Conservation (phyloP, 2,329 filamentous ascomycete species). For the Aspergillus unguis region DNA sequence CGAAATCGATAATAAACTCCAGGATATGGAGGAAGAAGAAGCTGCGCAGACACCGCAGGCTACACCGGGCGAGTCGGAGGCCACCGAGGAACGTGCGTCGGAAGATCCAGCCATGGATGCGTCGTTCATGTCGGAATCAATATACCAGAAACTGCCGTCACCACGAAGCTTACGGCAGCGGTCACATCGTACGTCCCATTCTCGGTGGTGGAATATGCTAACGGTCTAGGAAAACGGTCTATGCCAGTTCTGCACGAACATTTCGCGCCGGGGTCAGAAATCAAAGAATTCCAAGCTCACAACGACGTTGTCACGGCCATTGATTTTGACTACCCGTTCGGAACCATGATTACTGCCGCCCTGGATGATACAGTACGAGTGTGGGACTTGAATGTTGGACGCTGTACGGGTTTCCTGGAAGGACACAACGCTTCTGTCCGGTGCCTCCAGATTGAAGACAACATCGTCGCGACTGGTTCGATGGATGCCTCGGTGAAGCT, state of each 20-base stretch:
- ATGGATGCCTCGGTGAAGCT: slow-evolving; percentile 91
- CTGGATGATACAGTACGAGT: slow-evolving; percentile 92
- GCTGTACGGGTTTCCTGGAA: slow-evolving; percentile 87
- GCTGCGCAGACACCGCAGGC: slow-evolving; percentile 27
- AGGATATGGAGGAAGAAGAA: slow-evolving; percentile 57
- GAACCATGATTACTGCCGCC: slow-evolving; percentile 86
- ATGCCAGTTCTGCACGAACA: slow-evolving; percentile 97
- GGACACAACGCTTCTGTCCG: slow-evolving; percentile 93
- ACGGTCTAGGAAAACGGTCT: slow-evolving; percentile 57
- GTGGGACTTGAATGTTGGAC: slow-evolving; percentile 91
- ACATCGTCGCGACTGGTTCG: slow-evolving; percentile 89
- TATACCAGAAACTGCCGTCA: slow-evolving; percentile 87
- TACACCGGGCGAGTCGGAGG: slow-evolving; percentile 34
- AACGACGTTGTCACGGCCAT: slow-evolving; percentile 82
- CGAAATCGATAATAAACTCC: slow-evolving; percentile 60
- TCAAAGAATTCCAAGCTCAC: slow-evolving; percentile 85
- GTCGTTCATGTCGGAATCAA: slow-evolving; percentile 94
- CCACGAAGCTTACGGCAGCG: slow-evolving; percentile 52
- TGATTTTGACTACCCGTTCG: slow-evolving; percentile 97
- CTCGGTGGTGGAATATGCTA: slow-evolving; percentile 26
- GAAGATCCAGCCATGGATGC: slow-evolving; percentile 52
- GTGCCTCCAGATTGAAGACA: slow-evolving; percentile 89
- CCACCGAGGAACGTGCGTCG: slow-evolving; percentile 51
- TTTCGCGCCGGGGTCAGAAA: slow-evolving; percentile 81
- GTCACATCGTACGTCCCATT: slow-evolving; percentile 33